Conservation (phyloP, 2,329 filamentous ascomycete genomes). For the Aspergillus phoenicis region DNA sequence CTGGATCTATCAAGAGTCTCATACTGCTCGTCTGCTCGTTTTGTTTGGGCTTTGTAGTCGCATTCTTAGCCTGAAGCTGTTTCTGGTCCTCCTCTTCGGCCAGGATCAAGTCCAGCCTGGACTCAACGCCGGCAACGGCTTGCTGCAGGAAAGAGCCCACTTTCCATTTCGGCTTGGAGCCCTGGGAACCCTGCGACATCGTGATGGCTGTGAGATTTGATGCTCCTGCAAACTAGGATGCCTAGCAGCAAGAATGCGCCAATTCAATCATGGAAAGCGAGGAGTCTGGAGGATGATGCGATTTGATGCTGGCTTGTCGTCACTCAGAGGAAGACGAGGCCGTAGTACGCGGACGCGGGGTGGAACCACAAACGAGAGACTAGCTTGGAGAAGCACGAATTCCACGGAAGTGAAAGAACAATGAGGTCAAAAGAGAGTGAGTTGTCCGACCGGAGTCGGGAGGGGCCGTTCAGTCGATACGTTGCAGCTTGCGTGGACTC, state of each 20-base stretch:
- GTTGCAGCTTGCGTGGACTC: slow-evolving; percentile 25
- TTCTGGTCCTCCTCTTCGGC: slow-evolving; percentile 65
- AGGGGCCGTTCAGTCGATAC: background rate
- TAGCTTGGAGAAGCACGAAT: slow-evolving; percentile 4
- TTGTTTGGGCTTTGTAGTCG: slow-evolving; percentile 38
- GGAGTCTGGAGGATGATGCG: slow-evolving; percentile 6
- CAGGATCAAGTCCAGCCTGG: slow-evolving; percentile 86
- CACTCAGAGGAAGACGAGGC: slow-evolving; percentile 14
- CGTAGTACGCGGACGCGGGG: background rate
- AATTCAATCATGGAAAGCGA: slow-evolving; percentile 18
- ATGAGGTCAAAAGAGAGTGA: background rate
- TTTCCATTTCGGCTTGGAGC: slow-evolving; percentile 68
- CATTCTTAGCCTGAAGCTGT: slow-evolving; percentile 25
- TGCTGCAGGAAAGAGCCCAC: slow-evolving; percentile 73
- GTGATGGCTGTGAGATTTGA: slow-evolving; percentile 2
- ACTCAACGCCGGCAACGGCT: slow-evolving; percentile 91
- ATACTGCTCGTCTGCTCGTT: slow-evolving; percentile 42
- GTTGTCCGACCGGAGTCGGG: background rate
- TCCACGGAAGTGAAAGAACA: background rate
- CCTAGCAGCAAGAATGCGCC: slow-evolving; percentile 17
- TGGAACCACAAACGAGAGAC: slow-evolving; percentile 14
- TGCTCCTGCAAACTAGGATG: background rate
- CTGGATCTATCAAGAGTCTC: background rate
- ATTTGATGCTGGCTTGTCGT: slow-evolving; percentile 17
- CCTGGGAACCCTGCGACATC: slow-evolving; percentile 42